phyloP scores from a whole-genome alignment of 2,329 filamentous ascomycete species.

The Botrytis byssoidea region DNA sequence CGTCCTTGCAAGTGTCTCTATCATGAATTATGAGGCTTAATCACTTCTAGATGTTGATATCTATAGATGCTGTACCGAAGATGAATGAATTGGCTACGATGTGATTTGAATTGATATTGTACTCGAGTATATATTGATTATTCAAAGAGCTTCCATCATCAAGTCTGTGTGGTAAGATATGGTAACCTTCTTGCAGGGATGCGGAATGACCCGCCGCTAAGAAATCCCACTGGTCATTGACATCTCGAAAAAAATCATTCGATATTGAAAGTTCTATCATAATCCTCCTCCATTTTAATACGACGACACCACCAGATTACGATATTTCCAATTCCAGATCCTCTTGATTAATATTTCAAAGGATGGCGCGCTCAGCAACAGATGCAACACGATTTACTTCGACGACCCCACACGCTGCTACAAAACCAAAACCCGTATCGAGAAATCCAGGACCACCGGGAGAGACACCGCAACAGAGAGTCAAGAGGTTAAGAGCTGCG shows the following conservation, averaged over 20 bases:
- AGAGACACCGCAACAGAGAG: constrained; percentile 41
- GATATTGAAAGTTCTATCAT: constrained; percentile 17
- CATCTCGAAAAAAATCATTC: constrained; percentile 32
- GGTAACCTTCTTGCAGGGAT: constrained; percentile 16
- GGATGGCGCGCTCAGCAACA: constrained; percentile 64
- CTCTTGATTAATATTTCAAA: neutral
- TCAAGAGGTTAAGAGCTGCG: constrained; percentile 39
- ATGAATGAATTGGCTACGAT: neutral
- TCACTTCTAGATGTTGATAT: neutral
- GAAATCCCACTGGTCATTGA: constrained; percentile 27
- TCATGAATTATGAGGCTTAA: neutral
- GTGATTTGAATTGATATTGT: neutral
- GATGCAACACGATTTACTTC: constrained; percentile 79
- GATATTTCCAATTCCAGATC: neutral
- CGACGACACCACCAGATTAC: constrained; percentile 14
- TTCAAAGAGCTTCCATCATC: neutral
- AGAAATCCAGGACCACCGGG: constrained; percentile 31
- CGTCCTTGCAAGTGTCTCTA: neutral
- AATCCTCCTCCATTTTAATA: constrained; percentile 27
- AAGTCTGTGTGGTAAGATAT: neutral
- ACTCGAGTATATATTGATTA: neutral
- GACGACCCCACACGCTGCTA: constrained; percentile 67
- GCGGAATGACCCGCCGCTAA: constrained; percentile 31
- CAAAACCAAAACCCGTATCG: constrained; percentile 47
- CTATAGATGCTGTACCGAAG: neutral